Evolutionary conservation across 495 filamentous ascomycete genomes (phyloP), one percentile per base, ranked within the genome.

Genomic region (Sporormia fimetaria): DNA sequence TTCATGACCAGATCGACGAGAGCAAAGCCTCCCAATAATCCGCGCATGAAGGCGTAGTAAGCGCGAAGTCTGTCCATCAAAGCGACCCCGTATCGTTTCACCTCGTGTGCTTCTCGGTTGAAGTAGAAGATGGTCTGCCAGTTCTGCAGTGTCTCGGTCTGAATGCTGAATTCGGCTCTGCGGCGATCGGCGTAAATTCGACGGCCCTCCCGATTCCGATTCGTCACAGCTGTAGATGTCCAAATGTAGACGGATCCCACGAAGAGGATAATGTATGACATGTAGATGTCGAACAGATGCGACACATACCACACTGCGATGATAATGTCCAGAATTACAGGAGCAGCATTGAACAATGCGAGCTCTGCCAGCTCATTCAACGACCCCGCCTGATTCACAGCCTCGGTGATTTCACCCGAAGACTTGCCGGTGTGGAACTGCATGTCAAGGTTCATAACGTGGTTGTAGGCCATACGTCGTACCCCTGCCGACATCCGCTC

Each of bases 381-480:
- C 25, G 73, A 71, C 20, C 67, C 58, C 5, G 79, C 83, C 47
- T 79, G 76, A 21, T 66, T 65, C 21, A 87, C 72, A 2, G 81
- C 73, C 48, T 74, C 67, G 45, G 73, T 74, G 30, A 87, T 66
- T 50, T 86, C 79, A 5, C 75, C 81, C 3, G 75, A 78, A 39
- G 72, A 73, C 62, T 85, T 86, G 36, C 70, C 69, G 43, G 77
- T 78, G 54, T 90, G 82, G 44, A 86, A 87, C 51, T 88, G 82
- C 44, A 76, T 78, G 0, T 80, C 85, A 17, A 90, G 67, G 36
- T 67, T 71, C 73, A 88, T 82, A 17, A 87, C 67, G 46, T 87
- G 81, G 29, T 75, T 71, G 54, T 83, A 87, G 3, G 81, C 44
- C 5, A 74, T 0, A 75, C 73, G 0, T 67, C 71, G 45, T 71